Base-by-base conservation (phyloP, 768 basidiomycete species). In the Multifurca ochricompacta region DNA sequence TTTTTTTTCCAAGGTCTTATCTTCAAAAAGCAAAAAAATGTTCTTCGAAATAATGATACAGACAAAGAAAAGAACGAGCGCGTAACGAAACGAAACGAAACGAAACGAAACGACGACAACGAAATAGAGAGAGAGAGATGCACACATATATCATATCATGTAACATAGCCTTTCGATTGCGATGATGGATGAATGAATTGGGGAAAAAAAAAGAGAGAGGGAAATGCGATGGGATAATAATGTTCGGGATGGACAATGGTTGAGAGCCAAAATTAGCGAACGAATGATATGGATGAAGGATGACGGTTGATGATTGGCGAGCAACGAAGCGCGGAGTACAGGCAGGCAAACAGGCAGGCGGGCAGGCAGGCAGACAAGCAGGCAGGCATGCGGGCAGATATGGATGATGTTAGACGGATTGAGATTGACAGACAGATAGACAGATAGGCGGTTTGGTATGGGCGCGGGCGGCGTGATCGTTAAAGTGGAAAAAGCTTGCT, bases 41-140 rank as follows among this genome's bases (percentile, higher is more conserved):
- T 43, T 40, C 44, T 36, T n/a, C n/a, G n/a, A 30, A 19, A 53
- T 53, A 53, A 53, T 27, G 21, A 53, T 46, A 53, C 35, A 39
- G n/a, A 31, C 28, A 14, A 16, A 30, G 18, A 35, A 47, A 21
- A 27, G 14, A 13, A 42, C 6, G 35, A 11, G 14, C 30, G 13
- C 6, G 14, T 6, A 42, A 25, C 11, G 25, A 35, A 13, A 6
- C 5, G 11, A 25, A 13, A n/a, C n/a, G n/a, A n/a, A n/a, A 32
- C n/a, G 21, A 31, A 32, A 30, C 4, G 19, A 45, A 19, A 30
- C n/a, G n/a, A n/a, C n/a, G n/a, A n/a, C n/a, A n/a, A n/a, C n/a
- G n/a, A 31, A 3, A 18, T n/a, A 14, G 25, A 30, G 18, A 35
- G 35, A 21, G n/a, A 13, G 21, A 42, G 14, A 47, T 14, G 14